Base-by-base conservation (phyloP, 805 yeast species). In the Kregervanrija delftensis region DNA sequence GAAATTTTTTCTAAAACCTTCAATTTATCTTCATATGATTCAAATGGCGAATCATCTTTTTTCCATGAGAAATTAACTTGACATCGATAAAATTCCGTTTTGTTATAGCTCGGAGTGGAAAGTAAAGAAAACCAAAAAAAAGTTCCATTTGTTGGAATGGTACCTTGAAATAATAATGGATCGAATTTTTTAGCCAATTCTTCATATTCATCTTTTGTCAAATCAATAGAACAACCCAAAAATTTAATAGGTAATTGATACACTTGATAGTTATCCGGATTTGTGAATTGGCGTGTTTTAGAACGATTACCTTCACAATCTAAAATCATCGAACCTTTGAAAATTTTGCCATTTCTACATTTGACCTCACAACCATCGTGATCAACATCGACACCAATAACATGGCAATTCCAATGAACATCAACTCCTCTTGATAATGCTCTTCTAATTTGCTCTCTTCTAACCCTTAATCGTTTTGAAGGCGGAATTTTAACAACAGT, bases 221-320 rank as follows among this genome's bases (percentile, higher is more conserved):
- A 6, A 22, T 22, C 28, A 22, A 22, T 22, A 5, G 28, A 22
- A 22, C 28, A 22, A 8, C 28, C 28, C 8, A 22, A 22, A 22
- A 22, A 22, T 22, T 22, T 22, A 22, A 22, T 22, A 5, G 28
- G 28, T 22, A 22, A 22, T 12, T 55, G 53, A 42, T 57, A 50
- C 3, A 55, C 43, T n/a, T 38, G 36, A 14, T 60, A 57, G 35
- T 50, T 46, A 3, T 47, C 56, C 4, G 28, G 6, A 15, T 55
- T 55, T 9, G 57, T 46, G 14, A 54, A 35, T 30, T 46, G 48
- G 38, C 65, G 48, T 2, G 60, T 53, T 8, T 39, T 41, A 1
- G 65, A 61, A 38, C 54, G 52, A 22, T 56, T 46, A 3, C 65
- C 65, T 32, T 61, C 65, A 33, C 61, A 57, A 5, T 58, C 63